phyloP scores from a whole-genome alignment of 768 basidiomycete species.

The Mycena floridula region DNA sequence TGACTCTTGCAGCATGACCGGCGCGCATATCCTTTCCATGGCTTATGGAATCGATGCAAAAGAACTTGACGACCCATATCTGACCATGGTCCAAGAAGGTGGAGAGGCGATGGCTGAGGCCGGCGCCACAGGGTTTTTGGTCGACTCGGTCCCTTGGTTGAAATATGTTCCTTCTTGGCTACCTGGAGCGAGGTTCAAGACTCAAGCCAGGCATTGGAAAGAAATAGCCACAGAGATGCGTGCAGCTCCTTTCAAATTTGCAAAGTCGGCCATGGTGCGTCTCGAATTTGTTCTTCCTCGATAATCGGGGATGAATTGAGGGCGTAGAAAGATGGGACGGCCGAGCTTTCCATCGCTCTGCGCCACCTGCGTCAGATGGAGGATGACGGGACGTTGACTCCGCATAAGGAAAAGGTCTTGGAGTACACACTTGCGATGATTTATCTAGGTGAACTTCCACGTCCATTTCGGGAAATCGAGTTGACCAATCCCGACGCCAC shows the following conservation, averaged over 20 bases:
- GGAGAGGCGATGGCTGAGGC: slow-evolving; percentile 20
- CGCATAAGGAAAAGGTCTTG: slow-evolving; percentile 4
- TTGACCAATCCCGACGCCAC: neutral
- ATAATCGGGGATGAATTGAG: neutral
- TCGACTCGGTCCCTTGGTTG: slow-evolving; percentile 23
- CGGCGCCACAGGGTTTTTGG: slow-evolving; percentile 24
- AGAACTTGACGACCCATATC: slow-evolving; percentile 27
- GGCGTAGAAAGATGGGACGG: slow-evolving; percentile 6
- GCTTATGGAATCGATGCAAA: slow-evolving; percentile 27
- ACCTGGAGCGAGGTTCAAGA: slow-evolving; percentile 29
- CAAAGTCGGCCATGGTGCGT: slow-evolving; percentile 3
- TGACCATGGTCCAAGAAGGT: slow-evolving; percentile 23
- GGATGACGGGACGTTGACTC: slow-evolving; percentile 1
- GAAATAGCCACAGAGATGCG: slow-evolving; percentile 13
- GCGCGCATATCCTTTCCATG: slow-evolving; percentile 23
- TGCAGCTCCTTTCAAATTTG: slow-evolving; percentile 15
- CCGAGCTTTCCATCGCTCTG: slow-evolving; percentile 10
- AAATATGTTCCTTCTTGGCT: slow-evolving; percentile 29
- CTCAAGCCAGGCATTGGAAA: slow-evolving; percentile 21
- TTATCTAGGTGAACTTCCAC: neutral
- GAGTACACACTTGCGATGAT: neutral
- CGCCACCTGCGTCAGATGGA: slow-evolving; percentile 9
- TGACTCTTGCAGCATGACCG: slow-evolving; percentile 3
- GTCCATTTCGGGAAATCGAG: neutral
- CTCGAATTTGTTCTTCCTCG: neutral